phyloP scores from a whole-genome alignment of 78 protist genomes.

The Parvularia atlantis region DNA sequence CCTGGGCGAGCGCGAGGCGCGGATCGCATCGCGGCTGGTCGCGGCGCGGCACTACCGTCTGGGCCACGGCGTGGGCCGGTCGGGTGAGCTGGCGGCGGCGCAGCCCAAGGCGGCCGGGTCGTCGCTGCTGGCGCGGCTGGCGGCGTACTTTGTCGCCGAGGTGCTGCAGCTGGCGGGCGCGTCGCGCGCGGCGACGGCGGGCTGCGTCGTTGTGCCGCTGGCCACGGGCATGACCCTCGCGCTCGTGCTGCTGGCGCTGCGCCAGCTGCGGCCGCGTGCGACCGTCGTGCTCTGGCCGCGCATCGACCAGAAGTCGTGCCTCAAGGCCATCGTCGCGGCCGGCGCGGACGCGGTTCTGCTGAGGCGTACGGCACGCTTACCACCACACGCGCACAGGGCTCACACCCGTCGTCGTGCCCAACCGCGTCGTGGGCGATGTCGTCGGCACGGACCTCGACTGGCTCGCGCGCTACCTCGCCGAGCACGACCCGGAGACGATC shows the following conservation, averaged over 20 bases:
- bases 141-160: constrained; percentile 55
- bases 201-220: constrained; percentile 74
- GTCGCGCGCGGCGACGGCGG: background rate
- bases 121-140: constrained; percentile 70
- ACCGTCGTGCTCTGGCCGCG: constrained; percentile 86
- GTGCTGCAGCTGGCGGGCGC: constrained; percentile 37
- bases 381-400: background rate
- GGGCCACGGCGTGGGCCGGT: constrained; percentile 95
- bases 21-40: constrained; percentile 69
- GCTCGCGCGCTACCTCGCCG: constrained; percentile 22
- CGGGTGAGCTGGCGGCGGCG: constrained; percentile 87
- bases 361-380: background rate
- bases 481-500: constrained; percentile 52
- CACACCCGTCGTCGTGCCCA: background rate
- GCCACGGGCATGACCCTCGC: constrained; percentile 95
- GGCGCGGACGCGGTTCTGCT: constrained; percentile 67
- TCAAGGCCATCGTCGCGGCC: constrained; percentile 86
- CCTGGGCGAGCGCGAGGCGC: constrained; percentile 97
- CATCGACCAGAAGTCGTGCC: constrained; percentile 96
- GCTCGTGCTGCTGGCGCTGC: constrained; percentile 58
- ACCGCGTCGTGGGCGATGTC: constrained; percentile 5
- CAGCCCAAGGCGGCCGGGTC: constrained; percentile 99
- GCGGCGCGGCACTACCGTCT: constrained; percentile 38
- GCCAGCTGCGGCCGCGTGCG: background rate
- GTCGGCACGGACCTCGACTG: constrained; percentile 43